Conservation (phyloP, 257 asterid species). For the Gentiana macrophylla region DNA sequence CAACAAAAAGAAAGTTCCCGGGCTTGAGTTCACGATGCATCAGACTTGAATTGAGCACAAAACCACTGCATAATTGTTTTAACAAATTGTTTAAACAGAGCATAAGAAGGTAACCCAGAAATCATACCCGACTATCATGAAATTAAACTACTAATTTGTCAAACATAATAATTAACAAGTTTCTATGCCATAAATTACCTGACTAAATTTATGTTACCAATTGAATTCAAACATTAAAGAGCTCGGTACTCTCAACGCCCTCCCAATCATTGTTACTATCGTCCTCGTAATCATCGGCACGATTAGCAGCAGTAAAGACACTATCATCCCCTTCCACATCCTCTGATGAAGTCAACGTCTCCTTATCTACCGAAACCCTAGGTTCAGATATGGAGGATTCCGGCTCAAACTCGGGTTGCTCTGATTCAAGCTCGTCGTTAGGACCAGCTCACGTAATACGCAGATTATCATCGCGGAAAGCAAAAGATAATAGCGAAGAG, state of each 20-base stretch:
- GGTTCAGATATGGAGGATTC: slow-evolving; percentile 7
- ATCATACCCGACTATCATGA: too few species aligned
- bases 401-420: too few species aligned
- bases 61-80: too few species aligned
- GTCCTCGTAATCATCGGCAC: slow-evolving; percentile 13
- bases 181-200: too few species aligned
- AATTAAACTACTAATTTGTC: too few species aligned
- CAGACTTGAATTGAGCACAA: slow-evolving; percentile 32
- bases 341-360: slow-evolving; percentile 36
- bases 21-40: slow-evolving; percentile 98
- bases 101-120: too few species aligned
- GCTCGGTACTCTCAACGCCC: slow-evolving; percentile 94
- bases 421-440: slow-evolving; percentile 21
- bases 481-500: slow-evolving; percentile 70
- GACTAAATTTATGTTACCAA: too few species aligned
- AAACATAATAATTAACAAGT: too few species aligned
- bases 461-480: slow-evolving; percentile 87
- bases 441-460: slow-evolving; percentile 59
- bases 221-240: slow-evolving; percentile 2
- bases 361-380: slow-evolving; percentile 24
- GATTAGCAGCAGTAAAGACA: not conserved
- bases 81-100: too few species aligned
- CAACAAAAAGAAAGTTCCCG: slow-evolving; percentile 76
- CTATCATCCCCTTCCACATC: slow-evolving; percentile 1
- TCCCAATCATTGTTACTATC: slow-evolving; percentile 89